A percentile compares a stretch with the other conserved stretches of the same genome.
These are phyloP conservation scores for Cyclotella choctawhatcheeana DNA, from an alignment of 108 stramenopile genomes.

Conservation along the genomic window DNA sequence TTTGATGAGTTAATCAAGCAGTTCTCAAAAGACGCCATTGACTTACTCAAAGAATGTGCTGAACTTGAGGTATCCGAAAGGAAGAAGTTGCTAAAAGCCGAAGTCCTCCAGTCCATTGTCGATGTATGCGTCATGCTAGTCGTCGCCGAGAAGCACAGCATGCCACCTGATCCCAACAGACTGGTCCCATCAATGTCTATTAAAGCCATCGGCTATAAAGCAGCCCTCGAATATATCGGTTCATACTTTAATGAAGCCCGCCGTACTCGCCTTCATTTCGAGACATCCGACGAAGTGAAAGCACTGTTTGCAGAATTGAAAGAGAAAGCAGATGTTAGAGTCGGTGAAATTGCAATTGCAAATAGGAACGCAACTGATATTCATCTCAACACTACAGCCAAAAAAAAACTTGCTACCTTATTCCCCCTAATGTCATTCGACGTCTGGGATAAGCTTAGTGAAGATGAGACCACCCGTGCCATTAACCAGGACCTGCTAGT, in stretches of 20 bases:
- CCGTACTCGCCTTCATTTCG: not conserved
- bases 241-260: not conserved
- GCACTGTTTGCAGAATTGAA: not conserved
- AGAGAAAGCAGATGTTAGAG: not conserved
- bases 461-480: not conserved
- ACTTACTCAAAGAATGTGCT: not conserved
- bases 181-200: not conserved
- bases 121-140: not conserved
- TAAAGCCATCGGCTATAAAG: not conserved
- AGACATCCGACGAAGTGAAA: not conserved
- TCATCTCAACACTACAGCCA: not conserved
- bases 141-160: not conserved
- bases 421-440: constrained; percentile 1
- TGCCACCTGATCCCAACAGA: not conserved
- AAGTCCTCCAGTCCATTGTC: not conserved
- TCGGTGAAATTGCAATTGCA: not conserved
- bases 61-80: not conserved
- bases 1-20: not conserved
- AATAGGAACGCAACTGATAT: not conserved
- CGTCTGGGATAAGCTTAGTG: not conserved
- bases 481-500: not conserved
- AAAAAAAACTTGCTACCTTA: not conserved
- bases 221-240: not conserved
- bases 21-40: not conserved
- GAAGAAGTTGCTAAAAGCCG: not conserved